A percentile compares a stretch with the other conserved stretches of the same genome.
These are phyloP conservation scores for Geotrichum cucujoidarum DNA, from an alignment of 1,139 yeast species.

Conservation along the genomic window DNA sequence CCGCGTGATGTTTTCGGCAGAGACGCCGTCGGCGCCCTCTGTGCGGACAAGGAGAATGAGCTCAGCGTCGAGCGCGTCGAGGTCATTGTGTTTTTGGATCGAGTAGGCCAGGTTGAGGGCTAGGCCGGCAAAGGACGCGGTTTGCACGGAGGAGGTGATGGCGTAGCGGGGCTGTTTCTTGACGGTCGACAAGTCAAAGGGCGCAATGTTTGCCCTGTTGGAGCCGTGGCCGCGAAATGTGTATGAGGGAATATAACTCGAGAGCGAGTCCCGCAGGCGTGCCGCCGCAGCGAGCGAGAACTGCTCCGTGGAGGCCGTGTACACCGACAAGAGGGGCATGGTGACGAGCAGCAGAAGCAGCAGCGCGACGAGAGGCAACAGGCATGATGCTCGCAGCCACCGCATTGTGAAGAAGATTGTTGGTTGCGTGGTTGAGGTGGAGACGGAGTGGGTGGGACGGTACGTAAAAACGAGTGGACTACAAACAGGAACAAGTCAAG, in stretches of 20 bases:
- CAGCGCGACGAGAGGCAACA: constrained; percentile 10
- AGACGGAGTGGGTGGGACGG: no score
- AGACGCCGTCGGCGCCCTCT: constrained; percentile 26
- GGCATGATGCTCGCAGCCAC: constrained; percentile 10
- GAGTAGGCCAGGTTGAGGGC: constrained; percentile 27
- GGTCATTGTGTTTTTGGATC: constrained; percentile 25
- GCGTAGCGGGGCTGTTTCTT: constrained; percentile 17
- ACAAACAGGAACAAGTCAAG: neutral
- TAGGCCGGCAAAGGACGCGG: constrained; percentile 23
- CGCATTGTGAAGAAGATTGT: constrained; percentile 11
- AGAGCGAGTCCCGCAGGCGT: neutral
- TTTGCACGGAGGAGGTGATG: constrained; percentile 26
- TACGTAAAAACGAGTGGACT: neutral
- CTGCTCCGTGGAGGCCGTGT: constrained; percentile 1
- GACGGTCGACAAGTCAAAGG: constrained; percentile 8
- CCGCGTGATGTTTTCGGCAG: constrained; percentile 24
- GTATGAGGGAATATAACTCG: constrained; percentile 11
- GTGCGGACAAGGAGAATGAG: constrained; percentile 26
- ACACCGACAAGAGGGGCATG: constrained; percentile 7
- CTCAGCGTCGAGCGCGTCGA: constrained; percentile 26
- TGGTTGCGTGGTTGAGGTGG: no score
- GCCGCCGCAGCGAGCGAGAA: constrained; percentile 5
- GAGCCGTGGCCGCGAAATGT: constrained; percentile 6
- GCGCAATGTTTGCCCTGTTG: constrained; percentile 7
- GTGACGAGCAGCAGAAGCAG: constrained; percentile 2